A percentile compares a stretch with the other conserved stretches of the same genome.
Evolutionary conservation across 495 filamentous ascomycete species (phyloP).

Genomic region (Penicillium waksmanii): DNA sequence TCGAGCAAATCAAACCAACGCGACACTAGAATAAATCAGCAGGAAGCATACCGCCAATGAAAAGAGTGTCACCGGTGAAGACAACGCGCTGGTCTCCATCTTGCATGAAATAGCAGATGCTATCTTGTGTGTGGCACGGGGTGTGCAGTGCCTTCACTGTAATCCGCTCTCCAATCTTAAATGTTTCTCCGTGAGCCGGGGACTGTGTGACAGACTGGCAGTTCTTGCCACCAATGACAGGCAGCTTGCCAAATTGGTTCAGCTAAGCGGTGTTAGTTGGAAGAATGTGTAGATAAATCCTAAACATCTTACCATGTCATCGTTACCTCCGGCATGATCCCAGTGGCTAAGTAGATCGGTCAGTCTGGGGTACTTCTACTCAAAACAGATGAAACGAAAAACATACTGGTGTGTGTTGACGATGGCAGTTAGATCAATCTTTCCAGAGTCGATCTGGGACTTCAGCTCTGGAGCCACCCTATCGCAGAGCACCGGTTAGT

Average conservation of each 20-base stretch:
- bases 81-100: conserved; percentile 81
- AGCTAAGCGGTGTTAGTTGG: conserved; percentile 54
- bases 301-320: conserved; percentile 62
- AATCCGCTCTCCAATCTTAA: conserved; percentile 82
- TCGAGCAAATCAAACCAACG: too few species aligned
- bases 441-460: conserved; percentile 66
- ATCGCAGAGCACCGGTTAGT: conserved; percentile 12
- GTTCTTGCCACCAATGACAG: conserved; percentile 85
- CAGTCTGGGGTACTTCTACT: not conserved
- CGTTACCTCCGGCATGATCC: conserved; percentile 94
- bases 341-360: conserved; percentile 65
- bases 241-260: conserved; percentile 63
- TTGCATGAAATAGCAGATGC: conserved; percentile 89
- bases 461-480: conserved; percentile 84
- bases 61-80: conserved; percentile 95
- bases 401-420: conserved; percentile 96
- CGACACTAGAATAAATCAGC: too few species aligned
- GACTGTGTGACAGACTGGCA: conserved; percentile 79
- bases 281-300: not conserved
- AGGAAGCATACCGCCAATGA: conserved; percentile 73
- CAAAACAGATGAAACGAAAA: not conserved
- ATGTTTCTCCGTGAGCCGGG: conserved; percentile 72
- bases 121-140: conserved; percentile 97
- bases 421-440: conserved; percentile 84
- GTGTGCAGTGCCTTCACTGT: conserved; percentile 89